phyloP scores from a whole-genome alignment of 352 stramenopile genomes.

The Aphanomyces euteiches region DNA sequence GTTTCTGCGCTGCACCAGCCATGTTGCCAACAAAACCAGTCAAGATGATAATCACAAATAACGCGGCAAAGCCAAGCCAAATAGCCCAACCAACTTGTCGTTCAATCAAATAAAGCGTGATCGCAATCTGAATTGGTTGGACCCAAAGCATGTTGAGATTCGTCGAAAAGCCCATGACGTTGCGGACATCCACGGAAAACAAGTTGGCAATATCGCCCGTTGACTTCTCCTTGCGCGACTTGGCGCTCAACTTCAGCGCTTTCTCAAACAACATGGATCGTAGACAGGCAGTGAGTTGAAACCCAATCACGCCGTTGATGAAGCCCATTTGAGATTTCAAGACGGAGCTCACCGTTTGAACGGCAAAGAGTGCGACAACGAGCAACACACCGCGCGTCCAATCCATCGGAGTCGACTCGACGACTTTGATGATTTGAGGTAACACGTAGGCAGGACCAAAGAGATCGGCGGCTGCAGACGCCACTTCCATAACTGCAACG shows the following conservation, averaged over 20 bases:
- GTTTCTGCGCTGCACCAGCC: slow-evolving; percentile 25
- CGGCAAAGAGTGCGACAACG: slow-evolving; percentile 41
- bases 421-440: slow-evolving; percentile 38
- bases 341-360: slow-evolving; percentile 38
- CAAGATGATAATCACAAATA: slow-evolving; percentile 36
- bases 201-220: slow-evolving; percentile 88
- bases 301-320: slow-evolving; percentile 34
- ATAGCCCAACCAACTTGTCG: slow-evolving; percentile 32
- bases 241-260: slow-evolving; percentile 34
- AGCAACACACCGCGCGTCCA: slow-evolving; percentile 33
- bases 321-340: slow-evolving; percentile 34
- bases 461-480: slow-evolving; percentile 31
- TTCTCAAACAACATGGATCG: slow-evolving; percentile 47
- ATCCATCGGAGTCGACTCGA: slow-evolving; percentile 34
- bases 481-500: slow-evolving; percentile 32
- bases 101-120: slow-evolving; percentile 40
- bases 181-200: slow-evolving; percentile 86
- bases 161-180: slow-evolving; percentile 37
- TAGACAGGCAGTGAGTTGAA: slow-evolving; percentile 36
- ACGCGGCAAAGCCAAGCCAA: slow-evolving; percentile 34
- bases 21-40: slow-evolving; percentile 10
- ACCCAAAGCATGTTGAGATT: slow-evolving; percentile 42
- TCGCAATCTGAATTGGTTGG: slow-evolving; percentile 34
- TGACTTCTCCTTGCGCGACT: background rate
- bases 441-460: slow-evolving; percentile 41